These are phyloP conservation scores for Aspergillus japonicus DNA, from an alignment of 2,329 filamentous ascomycete species.

Conservation along the genomic window DNA sequence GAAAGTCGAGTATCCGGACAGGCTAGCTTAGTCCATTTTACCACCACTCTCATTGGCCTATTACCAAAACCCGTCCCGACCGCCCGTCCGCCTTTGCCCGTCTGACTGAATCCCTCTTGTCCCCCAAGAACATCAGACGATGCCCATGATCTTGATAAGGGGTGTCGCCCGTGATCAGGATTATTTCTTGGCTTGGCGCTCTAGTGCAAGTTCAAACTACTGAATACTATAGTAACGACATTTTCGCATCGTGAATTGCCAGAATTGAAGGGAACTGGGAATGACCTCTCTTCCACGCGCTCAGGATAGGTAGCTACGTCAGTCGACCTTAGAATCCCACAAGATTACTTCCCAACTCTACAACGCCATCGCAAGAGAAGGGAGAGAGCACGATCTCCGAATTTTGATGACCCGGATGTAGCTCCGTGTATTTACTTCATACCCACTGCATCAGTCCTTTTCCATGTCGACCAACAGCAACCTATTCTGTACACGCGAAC, in stretches of 20 bases:
- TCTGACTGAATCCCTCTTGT: not conserved
- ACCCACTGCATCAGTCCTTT: slow-evolving; percentile 17
- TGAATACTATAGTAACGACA: not conserved
- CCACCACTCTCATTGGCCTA: slow-evolving; percentile 34
- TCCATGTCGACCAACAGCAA: slow-evolving; percentile 22
- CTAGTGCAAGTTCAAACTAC: not conserved
- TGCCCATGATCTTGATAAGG: not conserved
- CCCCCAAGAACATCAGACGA: slow-evolving; percentile 21
- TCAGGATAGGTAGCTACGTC: not conserved
- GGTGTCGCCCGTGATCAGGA: not conserved
- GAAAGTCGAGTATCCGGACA: slow-evolving; percentile 40
- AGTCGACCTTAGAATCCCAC: not conserved
- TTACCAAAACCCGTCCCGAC: slow-evolving; percentile 21
- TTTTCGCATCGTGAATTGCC: not conserved
- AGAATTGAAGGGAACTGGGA: not conserved
- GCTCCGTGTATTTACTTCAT: slow-evolving; percentile 23
- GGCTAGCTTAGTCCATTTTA: slow-evolving; percentile 37
- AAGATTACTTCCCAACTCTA: not conserved
- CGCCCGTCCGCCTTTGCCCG: slow-evolving; percentile 10
- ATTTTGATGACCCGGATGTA: slow-evolving; percentile 9
- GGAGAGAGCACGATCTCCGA: too few relatives aligned
- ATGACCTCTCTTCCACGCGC: not conserved
- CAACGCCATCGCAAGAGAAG: not conserved
- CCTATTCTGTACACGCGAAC: slow-evolving; percentile 27
- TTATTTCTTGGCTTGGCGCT: not conserved